phyloP scores from a whole-genome alignment of 192 early-diverging fungal genomes.

The Spizellomyces punctatus region DNA sequence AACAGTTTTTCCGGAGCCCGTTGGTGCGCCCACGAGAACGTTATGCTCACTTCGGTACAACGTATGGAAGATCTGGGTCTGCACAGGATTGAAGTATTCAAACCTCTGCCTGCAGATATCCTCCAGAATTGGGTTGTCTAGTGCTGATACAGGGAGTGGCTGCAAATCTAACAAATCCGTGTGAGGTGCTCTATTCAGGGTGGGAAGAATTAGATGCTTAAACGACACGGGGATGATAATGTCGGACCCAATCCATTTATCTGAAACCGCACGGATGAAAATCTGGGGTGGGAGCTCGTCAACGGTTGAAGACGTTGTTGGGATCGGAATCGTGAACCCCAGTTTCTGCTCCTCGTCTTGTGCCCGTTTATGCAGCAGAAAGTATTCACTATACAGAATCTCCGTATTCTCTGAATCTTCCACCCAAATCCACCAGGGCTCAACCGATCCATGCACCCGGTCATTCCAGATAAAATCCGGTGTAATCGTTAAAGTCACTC shows the following conservation, averaged over 20 bases:
- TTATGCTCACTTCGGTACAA: conserved; percentile 86
- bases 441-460: conserved; percentile 83
- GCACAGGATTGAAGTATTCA: conserved; percentile 97
- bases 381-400: conserved; percentile 91
- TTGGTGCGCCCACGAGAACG: conserved; percentile 91
- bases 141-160: conserved; percentile 85
- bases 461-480: conserved; percentile 96
- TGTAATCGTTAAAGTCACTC: conserved; percentile 75
- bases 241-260: conserved; percentile 94
- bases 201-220: conserved; percentile 88
- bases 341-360: conserved; percentile 53
- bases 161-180: conserved; percentile 92
- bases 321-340: conserved; percentile 88
- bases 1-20: conserved; percentile 97
- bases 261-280: conserved; percentile 90
- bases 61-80: conserved; percentile 99
- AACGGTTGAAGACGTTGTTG: conserved; percentile 44
- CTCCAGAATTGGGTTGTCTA: conserved; percentile 82
- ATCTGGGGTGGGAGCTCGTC: conserved; percentile 92
- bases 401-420: conserved; percentile 88
- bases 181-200: conserved; percentile 74
- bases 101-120: conserved; percentile 83
- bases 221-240: conserved; percentile 85
- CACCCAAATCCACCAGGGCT: conserved; percentile 97
- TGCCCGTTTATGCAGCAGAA: conserved; percentile 74